Percentiles rank a stretch among this genome's conserved stretches.
phyloP scores from a whole-genome alignment of 2,329 filamentous ascomycete species.

The Penicillium sp. region DNA sequence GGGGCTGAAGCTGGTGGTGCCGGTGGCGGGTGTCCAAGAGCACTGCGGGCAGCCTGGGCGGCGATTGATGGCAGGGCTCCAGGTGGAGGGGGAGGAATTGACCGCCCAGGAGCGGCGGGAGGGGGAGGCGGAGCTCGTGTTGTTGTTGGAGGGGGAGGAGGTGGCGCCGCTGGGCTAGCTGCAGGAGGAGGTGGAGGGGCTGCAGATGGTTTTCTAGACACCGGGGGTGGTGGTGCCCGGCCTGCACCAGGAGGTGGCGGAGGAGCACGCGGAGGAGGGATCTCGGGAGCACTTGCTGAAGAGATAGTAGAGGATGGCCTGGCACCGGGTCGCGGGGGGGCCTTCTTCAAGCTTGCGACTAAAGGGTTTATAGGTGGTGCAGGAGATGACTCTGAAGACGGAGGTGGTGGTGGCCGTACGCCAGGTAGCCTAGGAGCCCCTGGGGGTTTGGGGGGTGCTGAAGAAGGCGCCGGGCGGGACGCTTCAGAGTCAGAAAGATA shows the following conservation, averaged over 20 bases:
- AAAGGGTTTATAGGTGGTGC: slow-evolving; percentile 55
- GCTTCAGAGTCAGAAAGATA: slow-evolving; percentile 80
- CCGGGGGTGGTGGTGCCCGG: slow-evolving; percentile 58
- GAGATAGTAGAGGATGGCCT: slow-evolving; percentile 64
- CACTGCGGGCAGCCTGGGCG: slow-evolving; percentile 60
- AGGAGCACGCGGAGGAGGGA: slow-evolving; percentile 54
- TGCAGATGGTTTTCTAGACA: slow-evolving; percentile 59
- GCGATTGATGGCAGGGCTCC: slow-evolving; percentile 48
- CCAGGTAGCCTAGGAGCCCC: slow-evolving; percentile 59
- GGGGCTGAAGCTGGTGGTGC: slow-evolving; percentile 34
- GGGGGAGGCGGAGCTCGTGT: slow-evolving; percentile 45
- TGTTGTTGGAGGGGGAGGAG: slow-evolving; percentile 42
- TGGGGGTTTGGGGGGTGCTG: slow-evolving; percentile 57
- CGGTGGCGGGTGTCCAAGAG: slow-evolving; percentile 51
- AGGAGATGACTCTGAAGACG: slow-evolving; percentile 50
- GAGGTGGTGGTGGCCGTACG: slow-evolving; percentile 48
- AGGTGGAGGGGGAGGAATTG: slow-evolving; percentile 39
- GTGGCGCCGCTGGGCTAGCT: slow-evolving; percentile 45
- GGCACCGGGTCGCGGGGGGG: slow-evolving; percentile 49
- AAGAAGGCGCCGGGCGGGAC: slow-evolving; percentile 53
- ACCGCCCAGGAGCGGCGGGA: slow-evolving; percentile 42
- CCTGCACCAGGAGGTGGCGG: slow-evolving; percentile 59
- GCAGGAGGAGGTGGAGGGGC: slow-evolving; percentile 46
- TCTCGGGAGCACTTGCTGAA: slow-evolving; percentile 51
- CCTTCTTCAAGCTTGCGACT: slow-evolving; percentile 61